Conservation (phyloP, 2,329 filamentous ascomycete genomes). For the Neofusicoccum laricinum region DNA sequence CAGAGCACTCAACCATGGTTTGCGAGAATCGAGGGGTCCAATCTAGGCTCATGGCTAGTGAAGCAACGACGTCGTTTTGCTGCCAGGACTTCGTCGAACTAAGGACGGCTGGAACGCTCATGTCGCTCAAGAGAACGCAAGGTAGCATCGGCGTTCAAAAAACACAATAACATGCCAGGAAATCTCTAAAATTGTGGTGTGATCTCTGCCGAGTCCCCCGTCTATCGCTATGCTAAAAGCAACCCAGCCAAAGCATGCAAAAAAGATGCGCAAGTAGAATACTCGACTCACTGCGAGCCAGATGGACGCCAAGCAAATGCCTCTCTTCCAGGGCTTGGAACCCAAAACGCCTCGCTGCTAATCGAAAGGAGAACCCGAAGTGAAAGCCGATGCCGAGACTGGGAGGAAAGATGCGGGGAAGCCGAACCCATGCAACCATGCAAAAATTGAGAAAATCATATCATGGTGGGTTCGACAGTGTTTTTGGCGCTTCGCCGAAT, state of each 20-base stretch:
- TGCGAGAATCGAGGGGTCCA: neutral
- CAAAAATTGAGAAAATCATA: neutral
- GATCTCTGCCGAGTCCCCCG: neutral
- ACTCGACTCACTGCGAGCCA: neutral
- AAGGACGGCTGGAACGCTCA: neutral
- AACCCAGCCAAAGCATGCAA: neutral
- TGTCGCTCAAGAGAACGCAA: neutral
- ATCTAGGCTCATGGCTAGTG: neutral
- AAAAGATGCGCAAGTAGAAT: neutral
- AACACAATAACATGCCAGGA: neutral
- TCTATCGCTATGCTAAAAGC: slow-evolving; percentile 15
- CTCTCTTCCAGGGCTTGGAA: neutral
- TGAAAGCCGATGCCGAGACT: neutral
- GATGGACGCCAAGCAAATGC: slow-evolving; percentile 17
- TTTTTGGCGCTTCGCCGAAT: no score
- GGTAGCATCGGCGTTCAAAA: neutral
- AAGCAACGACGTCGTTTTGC: neutral
- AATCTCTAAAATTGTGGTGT: slow-evolving; percentile 2
- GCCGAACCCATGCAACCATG: neutral
- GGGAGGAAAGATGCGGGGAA: neutral
- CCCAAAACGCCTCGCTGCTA: slow-evolving; percentile 15
- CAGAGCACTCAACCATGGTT: neutral
- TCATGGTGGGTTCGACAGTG: neutral
- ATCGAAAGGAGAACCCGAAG: neutral
- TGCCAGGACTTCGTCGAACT: neutral